phyloP scores from a whole-genome alignment of 2,329 filamentous ascomycete genomes.

The Mycosphaerella arachidis region DNA sequence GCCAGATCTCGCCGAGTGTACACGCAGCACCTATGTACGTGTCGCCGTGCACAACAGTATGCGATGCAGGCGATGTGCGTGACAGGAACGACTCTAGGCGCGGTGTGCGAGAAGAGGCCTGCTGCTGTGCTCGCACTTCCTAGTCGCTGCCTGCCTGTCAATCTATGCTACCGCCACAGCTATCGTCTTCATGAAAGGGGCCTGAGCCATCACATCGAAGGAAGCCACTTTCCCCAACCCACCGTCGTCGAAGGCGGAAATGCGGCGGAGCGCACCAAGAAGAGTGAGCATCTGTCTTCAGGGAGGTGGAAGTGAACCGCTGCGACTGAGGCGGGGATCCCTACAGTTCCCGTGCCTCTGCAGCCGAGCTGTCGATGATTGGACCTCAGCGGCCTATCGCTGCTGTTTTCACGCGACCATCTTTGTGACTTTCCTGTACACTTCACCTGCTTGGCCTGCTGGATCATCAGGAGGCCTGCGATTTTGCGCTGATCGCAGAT shows the following conservation, averaged over 20 bases:
- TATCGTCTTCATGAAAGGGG: neutral
- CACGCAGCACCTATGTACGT: constrained; percentile 12
- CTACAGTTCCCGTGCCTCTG: too few species aligned
- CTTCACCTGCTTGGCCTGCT: too few species aligned
- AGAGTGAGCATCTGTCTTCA: neutral
- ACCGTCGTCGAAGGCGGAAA: neutral
- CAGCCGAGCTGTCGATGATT: too few species aligned
- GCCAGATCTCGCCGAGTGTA: constrained; percentile 3
- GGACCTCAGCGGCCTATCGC: too few species aligned
- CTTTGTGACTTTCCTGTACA: too few species aligned
- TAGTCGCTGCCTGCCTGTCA: neutral
- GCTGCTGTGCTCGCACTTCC: neutral
- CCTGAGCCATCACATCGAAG: neutral
- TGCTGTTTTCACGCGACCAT: too few species aligned
- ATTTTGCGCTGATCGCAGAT: too few species aligned
- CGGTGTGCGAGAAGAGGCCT: neutral
- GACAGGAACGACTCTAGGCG: neutral
- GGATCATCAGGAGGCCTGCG: too few species aligned
- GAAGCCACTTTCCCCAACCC: neutral
- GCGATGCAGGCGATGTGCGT: neutral
- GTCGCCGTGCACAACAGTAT: constrained; percentile 12
- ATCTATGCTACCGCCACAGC: neutral
- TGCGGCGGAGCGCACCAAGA: neutral
- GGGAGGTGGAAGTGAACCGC: neutral
- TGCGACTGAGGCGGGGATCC: too few species aligned